A percentile compares a stretch with the other conserved stretches of the same genome.
These are phyloP conservation scores for Andrographis paniculata DNA, from an alignment of 305 asterid genomes.

Conservation along the genomic window DNA sequence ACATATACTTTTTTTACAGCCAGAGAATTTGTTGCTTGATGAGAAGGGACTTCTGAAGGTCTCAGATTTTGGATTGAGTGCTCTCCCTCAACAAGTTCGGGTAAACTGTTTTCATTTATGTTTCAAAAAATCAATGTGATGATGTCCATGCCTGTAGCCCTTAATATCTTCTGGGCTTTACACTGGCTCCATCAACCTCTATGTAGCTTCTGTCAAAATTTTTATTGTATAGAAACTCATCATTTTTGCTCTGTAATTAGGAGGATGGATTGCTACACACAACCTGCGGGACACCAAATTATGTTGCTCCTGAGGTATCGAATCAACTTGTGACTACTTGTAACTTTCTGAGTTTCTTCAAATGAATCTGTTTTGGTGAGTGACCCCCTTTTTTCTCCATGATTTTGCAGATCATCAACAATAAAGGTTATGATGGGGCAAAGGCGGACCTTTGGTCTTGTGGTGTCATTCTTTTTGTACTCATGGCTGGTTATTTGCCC, in stretches of 20 bases:
- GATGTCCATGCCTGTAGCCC: too few species aligned
- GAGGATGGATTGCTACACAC: constrained; percentile 90
- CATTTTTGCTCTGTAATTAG: too few species aligned
- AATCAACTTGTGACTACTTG: constrained; percentile 18
- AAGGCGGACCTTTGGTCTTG: constrained; percentile 99
- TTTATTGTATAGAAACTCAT: too few species aligned
- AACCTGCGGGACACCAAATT: constrained; percentile 79
- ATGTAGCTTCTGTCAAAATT: too few species aligned
- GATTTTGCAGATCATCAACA: constrained; percentile 69
- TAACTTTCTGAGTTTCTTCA: constrained; percentile 9
- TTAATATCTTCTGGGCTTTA: too few species aligned
- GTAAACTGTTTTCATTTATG: constrained; percentile 24
- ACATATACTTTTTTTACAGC: constrained; percentile 51
- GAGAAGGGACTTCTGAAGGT: constrained; percentile 74
- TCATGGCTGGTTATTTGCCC: constrained; percentile 95
- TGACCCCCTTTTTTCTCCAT: constrained; percentile 6
- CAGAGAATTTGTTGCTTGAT: constrained; percentile 90
- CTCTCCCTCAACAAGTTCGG: constrained; percentile 97
- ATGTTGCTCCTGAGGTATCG: constrained; percentile 89
- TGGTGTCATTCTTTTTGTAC: constrained; percentile 93
- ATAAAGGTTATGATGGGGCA: constrained; percentile 98
- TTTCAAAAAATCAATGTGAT: too few species aligned
- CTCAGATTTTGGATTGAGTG: constrained; percentile 94
- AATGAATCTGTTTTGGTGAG: constrained; percentile 9
- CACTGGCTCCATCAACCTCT: too few species aligned